phyloP scores from a whole-genome alignment of 345 rosid species.

The Rhodamnia argentea region DNA sequence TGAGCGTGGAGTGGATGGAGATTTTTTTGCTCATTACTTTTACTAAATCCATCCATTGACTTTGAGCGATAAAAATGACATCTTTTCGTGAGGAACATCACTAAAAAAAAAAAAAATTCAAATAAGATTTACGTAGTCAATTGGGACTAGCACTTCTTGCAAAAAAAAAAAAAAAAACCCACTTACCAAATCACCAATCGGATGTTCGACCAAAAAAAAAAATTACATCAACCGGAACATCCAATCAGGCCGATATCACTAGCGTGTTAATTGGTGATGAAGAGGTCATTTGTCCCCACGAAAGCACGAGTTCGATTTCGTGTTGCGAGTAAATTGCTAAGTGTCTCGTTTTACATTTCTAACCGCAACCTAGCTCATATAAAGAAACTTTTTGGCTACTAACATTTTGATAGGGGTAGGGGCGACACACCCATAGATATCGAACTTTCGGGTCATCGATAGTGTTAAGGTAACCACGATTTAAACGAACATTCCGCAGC shows the following conservation, averaged over 20 bases:
- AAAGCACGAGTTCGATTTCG: not conserved
- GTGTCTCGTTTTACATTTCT: no score
- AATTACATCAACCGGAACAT: not conserved
- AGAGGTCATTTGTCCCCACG: not conserved
- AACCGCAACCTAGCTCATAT: no score
- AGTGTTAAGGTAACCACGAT: not conserved
- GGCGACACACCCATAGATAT: not conserved
- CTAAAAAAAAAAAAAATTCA: no score
- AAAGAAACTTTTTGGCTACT: no score
- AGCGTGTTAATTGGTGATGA: rapidly evolving
- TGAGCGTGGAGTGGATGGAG: not conserved
- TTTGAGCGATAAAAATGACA: not conserved
- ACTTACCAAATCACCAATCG: not conserved
- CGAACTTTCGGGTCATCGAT: rapidly evolving
- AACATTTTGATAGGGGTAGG: rapidly evolving
- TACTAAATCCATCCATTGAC: not conserved
- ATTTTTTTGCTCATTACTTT: not conserved
- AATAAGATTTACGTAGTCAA: not conserved
- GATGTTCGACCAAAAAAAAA: not conserved
- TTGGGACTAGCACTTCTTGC: not conserved
- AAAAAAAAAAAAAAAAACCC: no score
- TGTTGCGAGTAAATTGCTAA: rapidly evolving
- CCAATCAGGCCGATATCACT: not conserved
- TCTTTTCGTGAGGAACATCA: not conserved
- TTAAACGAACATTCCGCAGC: not conserved